Conservation (phyloP, 75 land plant genomes). For the Sequoiadendron giganteum region DNA sequence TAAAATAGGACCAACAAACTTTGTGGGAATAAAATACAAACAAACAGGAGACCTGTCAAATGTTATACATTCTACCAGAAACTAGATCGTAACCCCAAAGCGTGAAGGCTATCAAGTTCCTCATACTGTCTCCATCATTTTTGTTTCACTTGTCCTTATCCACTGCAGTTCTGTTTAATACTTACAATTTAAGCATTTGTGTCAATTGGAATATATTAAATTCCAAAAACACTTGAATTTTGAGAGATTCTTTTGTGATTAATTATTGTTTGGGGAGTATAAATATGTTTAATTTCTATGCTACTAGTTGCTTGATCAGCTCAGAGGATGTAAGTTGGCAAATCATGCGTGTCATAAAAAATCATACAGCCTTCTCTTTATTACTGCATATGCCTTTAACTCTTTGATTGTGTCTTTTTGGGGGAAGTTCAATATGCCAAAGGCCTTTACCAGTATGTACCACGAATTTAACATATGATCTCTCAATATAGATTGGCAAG, state of each 20-base stretch:
- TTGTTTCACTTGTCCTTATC: background rate
- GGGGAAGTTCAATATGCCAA: background rate
- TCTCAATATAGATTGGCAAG: background rate
- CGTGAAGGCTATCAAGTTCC: background rate
- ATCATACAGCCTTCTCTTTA: background rate
- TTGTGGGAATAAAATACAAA: background rate
- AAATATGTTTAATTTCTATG: background rate
- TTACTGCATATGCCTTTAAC: background rate
- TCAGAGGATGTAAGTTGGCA: background rate
- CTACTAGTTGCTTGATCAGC: background rate
- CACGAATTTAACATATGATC: background rate
- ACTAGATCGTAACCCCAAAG: background rate
- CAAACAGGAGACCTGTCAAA: background rate
- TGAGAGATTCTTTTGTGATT: background rate
- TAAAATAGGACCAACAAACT: background rate
- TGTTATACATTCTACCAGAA: background rate
- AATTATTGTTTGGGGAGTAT: background rate
- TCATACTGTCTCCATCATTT: background rate
- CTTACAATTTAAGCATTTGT: background rate
- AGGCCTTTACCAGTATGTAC: background rate
- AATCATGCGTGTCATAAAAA: background rate
- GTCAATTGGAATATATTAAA: background rate
- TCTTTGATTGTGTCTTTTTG: background rate
- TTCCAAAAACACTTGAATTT: background rate
- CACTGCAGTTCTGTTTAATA: background rate